Conservation (phyloP, 306 rosid genomes). For the Fagus sylvatica region DNA sequence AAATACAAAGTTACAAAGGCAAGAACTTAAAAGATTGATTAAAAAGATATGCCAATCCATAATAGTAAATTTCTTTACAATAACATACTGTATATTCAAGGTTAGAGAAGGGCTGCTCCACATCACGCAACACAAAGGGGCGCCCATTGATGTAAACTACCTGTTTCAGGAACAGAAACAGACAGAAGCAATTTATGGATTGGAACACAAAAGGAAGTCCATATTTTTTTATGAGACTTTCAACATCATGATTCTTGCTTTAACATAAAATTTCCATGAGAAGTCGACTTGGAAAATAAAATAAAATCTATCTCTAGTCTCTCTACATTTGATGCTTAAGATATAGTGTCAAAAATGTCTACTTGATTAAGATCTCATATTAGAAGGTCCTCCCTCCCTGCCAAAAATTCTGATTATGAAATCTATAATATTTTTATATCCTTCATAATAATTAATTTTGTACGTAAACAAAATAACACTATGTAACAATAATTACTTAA, state of each 20-base stretch:
- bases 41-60: not conserved
- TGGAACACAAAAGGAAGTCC: conserved; percentile 2
- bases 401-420: not conserved
- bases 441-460: not conserved
- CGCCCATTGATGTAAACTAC: conserved; percentile 88
- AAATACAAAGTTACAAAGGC: not conserved
- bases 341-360: not conserved
- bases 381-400: not conserved
- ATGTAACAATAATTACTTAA: not conserved
- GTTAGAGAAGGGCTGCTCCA: conserved; percentile 87
- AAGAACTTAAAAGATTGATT: not conserved
- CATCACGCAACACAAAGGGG: conserved; percentile 90
- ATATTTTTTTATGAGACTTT: not conserved
- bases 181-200: conserved; percentile 6
- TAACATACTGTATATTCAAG: conserved; percentile 79
- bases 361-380: not conserved
- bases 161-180: conserved; percentile 45
- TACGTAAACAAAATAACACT: not conserved
- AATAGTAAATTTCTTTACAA: not conserved
- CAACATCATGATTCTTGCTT: not conserved
- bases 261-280: not conserved
- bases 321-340: not conserved
- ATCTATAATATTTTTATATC: not conserved
- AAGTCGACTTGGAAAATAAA: not conserved
- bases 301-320: not conserved